Base-by-base conservation (phyloP, 768 basidiomycete species). In the Mycena galericulata region DNA sequence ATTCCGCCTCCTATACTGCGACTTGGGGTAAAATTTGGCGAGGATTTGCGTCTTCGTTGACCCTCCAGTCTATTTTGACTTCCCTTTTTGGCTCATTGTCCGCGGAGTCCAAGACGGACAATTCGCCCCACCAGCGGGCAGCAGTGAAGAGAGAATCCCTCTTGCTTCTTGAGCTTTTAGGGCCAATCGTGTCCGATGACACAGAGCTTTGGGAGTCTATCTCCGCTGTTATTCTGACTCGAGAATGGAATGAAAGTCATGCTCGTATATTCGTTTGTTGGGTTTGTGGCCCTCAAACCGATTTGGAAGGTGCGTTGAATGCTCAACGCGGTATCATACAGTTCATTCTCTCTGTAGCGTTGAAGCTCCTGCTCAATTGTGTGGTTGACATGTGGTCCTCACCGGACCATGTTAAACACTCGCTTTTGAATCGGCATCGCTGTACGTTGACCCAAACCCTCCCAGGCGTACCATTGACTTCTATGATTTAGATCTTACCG, bases 401-500 rank as follows among this genome's bases (percentile, higher is more conserved):
- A 26, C 78, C 89, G 2, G 92, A 92, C 50, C 92, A 96, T 73
- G 85, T 98, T 74, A 92, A 89, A 68, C 92, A 92, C 76, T 94
- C 95, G 0, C 79, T 93, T 26, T 82, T 95, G 9, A 86, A 88
- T 24, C 85, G 86, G 22, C 95, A 97, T 79, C 89, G 82, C 59
- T 94, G 95, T 95, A 79, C 68, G 92, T 83, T 1, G 32, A 61
- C 12, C 59, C 60, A 15, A 30, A 20, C n/a, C 22, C 38, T 40
- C n/a, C 11, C 50, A 49, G n/a, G 29, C 22, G 49, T 46, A 22
- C 20, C 60, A 64, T 53, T 59, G 38, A 67, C 18, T 59, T 49
- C n/a, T 54, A 34, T 30, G 43, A 45, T 30, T 29, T 73, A 98
- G 96, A 94, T 75, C 71, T 93, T 26, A 94, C 96, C 0, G 79